Evolutionary conservation across 768 basidiomycete genomes (phyloP), one percentile per base, ranked within the genome.

Genomic region (Phanerochaete carnosa): DNA sequence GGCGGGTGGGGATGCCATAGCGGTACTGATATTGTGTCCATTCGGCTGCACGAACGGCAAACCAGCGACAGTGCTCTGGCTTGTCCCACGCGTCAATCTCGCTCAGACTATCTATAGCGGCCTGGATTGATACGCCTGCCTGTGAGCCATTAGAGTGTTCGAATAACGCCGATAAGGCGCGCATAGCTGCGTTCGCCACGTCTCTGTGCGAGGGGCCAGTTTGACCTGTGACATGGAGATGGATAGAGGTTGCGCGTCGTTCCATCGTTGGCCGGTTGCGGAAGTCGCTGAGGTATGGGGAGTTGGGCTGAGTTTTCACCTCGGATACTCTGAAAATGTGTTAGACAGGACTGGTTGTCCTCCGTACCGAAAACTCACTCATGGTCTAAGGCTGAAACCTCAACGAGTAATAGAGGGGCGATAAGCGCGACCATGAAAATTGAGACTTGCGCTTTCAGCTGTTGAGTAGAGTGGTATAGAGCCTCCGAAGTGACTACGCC

Each of bases 11-110:
- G 7, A 97, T 84, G 26, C 89, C 89, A 68, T 92, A 96, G 26
- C 95, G 89, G 73, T 95, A 95, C 70, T 95, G 95, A 64, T 95
- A 93, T 69, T 91, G 92, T 5, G 91, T 83, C 90, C 92, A 95
- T 66, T 92, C 88, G n/a, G 86, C 86, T 5, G 84, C 80, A 67
- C 83, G 87, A 60, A 86, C 83, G 13, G 88, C 84, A 59, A 93
- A 79, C 94, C 94, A 98, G 58, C 86, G 83, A 68, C 88, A 95
- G 66, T 93, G 86, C 7, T 85, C 83, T 0, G 81, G 65, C 62
- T 85, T 83, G 19, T 66, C 68, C 95, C 95, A 97, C 23, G 82
- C 81, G 28, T 78, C 70, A 8, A 80, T 73, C 11, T 79, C 75
- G 45, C 91, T 85, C 39, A 95, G 79, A 64, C 80, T 85, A 63